These are phyloP conservation scores for Plasmodium inui DNA, from an alignment of 169 alveolate genomes.

Conservation along the genomic window DNA sequence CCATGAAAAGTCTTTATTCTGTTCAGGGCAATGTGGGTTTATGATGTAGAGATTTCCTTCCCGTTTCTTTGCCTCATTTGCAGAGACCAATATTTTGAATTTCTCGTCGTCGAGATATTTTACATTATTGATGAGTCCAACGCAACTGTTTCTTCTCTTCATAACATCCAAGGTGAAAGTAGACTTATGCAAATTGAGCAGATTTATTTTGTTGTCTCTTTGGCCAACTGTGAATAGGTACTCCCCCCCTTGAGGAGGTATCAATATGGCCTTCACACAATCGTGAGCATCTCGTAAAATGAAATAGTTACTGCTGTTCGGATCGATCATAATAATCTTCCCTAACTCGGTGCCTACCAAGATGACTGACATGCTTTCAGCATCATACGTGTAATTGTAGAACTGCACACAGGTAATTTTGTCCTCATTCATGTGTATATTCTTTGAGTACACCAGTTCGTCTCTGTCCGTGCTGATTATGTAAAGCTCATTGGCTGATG, in stretches of 20 bases:
- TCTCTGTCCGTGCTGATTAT: conserved; percentile 77
- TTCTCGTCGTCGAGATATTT: conserved; percentile 59
- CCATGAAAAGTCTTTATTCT: conserved; percentile 62
- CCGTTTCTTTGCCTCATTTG: conserved; percentile 26
- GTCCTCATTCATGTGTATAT: conserved; percentile 78
- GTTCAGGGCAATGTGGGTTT: conserved; percentile 72
- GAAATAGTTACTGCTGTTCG: conserved; percentile 45
- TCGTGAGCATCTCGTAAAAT: conserved; percentile 31
- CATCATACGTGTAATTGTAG: conserved; percentile 23
- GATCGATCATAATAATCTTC: conserved; percentile 44
- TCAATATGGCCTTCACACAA: conserved; percentile 54
- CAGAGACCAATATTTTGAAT: conserved; percentile 49
- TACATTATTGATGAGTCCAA: conserved; percentile 44
- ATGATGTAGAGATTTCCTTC: conserved; percentile 59
- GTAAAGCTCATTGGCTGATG: conserved; percentile 46
- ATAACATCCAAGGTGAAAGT: conserved; percentile 47
- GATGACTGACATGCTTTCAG: not conserved
- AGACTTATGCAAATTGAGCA: conserved; percentile 26
- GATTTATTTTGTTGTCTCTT: conserved; percentile 54
- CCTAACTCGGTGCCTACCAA: conserved; percentile 51
- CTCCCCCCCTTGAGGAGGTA: conserved; percentile 35
- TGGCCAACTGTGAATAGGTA: conserved; percentile 66
- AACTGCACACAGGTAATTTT: conserved; percentile 27
- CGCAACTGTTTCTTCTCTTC: conserved; percentile 63
- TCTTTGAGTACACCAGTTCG: conserved; percentile 75